phyloP scores from a whole-genome alignment of 1,139 yeast species.

The Entelexis paramagnoliae region DNA sequence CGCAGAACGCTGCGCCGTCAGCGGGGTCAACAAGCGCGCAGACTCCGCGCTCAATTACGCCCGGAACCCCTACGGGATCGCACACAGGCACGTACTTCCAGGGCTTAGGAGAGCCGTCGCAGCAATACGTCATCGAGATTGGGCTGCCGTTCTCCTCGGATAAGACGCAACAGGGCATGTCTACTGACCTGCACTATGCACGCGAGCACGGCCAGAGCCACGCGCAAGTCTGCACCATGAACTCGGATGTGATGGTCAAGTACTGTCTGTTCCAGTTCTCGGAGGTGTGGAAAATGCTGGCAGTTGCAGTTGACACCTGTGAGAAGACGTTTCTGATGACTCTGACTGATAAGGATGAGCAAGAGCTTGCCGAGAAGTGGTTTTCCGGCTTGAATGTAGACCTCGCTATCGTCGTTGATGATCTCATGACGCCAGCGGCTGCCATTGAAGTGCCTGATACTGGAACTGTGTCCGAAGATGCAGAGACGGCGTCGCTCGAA shows the following conservation, averaged over 20 bases:
- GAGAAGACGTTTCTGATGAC: constrained; percentile 23
- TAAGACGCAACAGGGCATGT: constrained; percentile 22
- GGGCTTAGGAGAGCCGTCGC: neutral
- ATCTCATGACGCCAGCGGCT: neutral
- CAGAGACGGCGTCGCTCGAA: neutral
- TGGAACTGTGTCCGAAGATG: neutral
- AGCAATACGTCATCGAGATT: constrained; percentile 14
- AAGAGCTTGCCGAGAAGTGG: constrained; percentile 20
- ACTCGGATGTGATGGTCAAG: constrained; percentile 49
- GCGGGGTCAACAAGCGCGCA: neutral
- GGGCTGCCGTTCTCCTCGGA: constrained; percentile 24
- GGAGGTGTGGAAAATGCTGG: constrained; percentile 61
- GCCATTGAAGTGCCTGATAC: neutral
- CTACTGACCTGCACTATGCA: constrained; percentile 28
- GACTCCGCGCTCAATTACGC: constrained; percentile 1
- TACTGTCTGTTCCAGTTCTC: constrained; percentile 48
- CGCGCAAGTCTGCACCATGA: constrained; percentile 47
- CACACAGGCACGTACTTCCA: neutral
- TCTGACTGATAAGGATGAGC: constrained; percentile 15
- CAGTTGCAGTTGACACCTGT: constrained; percentile 45
- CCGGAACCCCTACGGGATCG: constrained; percentile 1
- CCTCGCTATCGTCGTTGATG: neutral
- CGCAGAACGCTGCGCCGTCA: neutral
- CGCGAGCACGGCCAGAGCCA: constrained; percentile 37
- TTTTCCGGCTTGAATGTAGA: constrained; percentile 7